These are phyloP conservation scores for button mushroom (Agaricus bisporus) DNA, from an alignment of 768 basidiomycete species.

Conservation along the genomic window DNA sequence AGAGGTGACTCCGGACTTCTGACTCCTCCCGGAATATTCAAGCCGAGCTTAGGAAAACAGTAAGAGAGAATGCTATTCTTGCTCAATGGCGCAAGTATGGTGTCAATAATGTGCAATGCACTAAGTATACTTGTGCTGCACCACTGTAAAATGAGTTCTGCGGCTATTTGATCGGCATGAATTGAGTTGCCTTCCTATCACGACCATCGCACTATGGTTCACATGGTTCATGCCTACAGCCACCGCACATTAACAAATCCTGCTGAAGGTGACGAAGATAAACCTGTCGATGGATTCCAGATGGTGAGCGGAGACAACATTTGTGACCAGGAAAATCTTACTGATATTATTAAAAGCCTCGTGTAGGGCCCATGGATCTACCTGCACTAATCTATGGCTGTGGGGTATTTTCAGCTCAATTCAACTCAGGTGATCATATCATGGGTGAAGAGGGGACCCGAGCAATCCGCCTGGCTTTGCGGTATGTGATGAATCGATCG, in stretches of 20 bases:
- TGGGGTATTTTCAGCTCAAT: conserved; percentile 60
- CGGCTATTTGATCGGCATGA: too few species aligned
- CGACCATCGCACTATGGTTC: not conserved
- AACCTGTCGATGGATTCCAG: conserved; percentile 29
- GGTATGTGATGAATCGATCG: conserved; percentile 36
- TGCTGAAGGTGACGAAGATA: conserved; percentile 28
- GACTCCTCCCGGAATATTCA: too few species aligned
- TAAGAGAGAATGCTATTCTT: too few species aligned
- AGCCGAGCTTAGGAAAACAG: too few species aligned
- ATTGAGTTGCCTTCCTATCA: too few species aligned
- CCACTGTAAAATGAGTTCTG: too few species aligned
- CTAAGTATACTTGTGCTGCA: too few species aligned
- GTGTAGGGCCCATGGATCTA: conserved; percentile 29
- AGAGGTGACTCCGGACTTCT: too few species aligned
- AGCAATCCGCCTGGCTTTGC: conserved; percentile 66
- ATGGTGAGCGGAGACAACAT: conserved; percentile 23
- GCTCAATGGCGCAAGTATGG: too few species aligned
- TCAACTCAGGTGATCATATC: conserved; percentile 58
- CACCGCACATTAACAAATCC: conserved; percentile 9
- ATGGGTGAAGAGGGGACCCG: conserved; percentile 52
- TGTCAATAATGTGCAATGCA: too few species aligned
- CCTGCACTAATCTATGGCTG: conserved; percentile 64
- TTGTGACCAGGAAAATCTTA: not conserved
- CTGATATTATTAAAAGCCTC: conserved; percentile 18
- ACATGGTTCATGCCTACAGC: not conserved